Evolutionary conservation across 805 yeast species (phyloP).

Genomic region (Barnettozyma pratensis): DNA sequence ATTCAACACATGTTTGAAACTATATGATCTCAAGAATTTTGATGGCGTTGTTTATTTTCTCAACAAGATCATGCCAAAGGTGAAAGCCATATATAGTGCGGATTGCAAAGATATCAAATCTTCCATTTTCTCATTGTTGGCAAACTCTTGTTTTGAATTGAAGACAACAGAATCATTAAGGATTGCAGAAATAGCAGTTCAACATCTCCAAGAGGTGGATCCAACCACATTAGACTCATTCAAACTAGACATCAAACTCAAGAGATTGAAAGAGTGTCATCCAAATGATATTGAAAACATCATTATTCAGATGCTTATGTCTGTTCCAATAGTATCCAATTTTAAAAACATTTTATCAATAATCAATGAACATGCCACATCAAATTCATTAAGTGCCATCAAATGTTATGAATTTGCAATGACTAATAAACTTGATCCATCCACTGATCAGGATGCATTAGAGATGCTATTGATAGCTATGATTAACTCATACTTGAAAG

Average conservation of each 20-base stretch:
- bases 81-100: conserved; percentile 10
- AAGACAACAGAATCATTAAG: conserved; percentile 11
- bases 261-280: conserved; percentile 11
- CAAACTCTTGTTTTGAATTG: conserved; percentile 24
- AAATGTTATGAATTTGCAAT: conserved; percentile 32
- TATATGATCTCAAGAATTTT: conserved; percentile 11
- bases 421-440: conserved; percentile 26
- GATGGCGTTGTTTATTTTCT: conserved; percentile 17
- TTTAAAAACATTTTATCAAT: conserved; percentile 23
- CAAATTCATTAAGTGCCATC: conserved; percentile 25
- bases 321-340: conserved; percentile 21
- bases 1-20: conserved; percentile 28
- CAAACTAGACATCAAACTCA: conserved; percentile 23
- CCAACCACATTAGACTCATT: conserved; percentile 29
- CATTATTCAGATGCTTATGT: conserved; percentile 32
- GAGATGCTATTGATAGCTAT: conserved; percentile 25
- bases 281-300: conserved; percentile 23
- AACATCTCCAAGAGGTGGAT: conserved; percentile 23
- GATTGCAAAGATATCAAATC: conserved; percentile 20
- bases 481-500: conserved; percentile 25
- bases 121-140: conserved; percentile 24
- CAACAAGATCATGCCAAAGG: conserved; percentile 7
- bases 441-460: conserved; percentile 18
- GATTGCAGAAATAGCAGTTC: conserved; percentile 21
- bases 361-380: conserved; percentile 25